Conservation (phyloP, 106 monocot species). For the Platanthera zijinensis region DNA sequence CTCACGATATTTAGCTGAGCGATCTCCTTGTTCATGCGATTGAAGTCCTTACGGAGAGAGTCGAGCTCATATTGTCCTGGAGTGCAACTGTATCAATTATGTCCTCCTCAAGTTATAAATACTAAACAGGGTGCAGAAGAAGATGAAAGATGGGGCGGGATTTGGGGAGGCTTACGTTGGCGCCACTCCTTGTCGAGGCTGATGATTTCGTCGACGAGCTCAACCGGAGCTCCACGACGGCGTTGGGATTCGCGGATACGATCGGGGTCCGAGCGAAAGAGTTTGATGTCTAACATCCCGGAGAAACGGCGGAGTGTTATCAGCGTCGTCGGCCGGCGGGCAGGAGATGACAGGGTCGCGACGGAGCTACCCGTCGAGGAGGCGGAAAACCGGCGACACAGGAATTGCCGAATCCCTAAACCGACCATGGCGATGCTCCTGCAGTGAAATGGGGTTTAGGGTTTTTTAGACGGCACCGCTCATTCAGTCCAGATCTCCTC, state of each 20-base stretch:
- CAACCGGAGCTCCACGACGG: conserved; percentile 74
- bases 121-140: not conserved
- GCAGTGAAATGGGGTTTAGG: too few relatives aligned
- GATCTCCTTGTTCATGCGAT: conserved; percentile 79
- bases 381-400: too few relatives aligned
- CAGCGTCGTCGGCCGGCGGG: too few relatives aligned
- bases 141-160: not conserved
- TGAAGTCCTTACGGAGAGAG: conserved; percentile 68
- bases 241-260: conserved; percentile 86
- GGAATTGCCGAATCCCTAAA: too few relatives aligned
- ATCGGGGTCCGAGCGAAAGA: conserved; percentile 70
- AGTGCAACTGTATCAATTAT: not conserved
- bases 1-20: conserved; percentile 67
- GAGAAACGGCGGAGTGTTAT: too few relatives aligned
- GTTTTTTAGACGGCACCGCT: too few relatives aligned
- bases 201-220: conserved; percentile 83
- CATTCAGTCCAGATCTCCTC: too few relatives aligned
- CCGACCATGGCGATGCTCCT: too few relatives aligned
- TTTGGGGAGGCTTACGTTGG: conserved; percentile 32
- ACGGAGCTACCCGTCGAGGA: too few relatives aligned
- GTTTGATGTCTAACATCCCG: conserved; percentile 79
- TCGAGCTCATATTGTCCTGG: conserved; percentile 90
- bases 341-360: too few relatives aligned
- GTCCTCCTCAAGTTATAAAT: not conserved
- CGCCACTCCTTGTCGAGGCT: conserved; percentile 91